Evolutionary conservation across 352 stramenopile genomes (phyloP).

Genomic region (Phytophthora pistaciae): DNA sequence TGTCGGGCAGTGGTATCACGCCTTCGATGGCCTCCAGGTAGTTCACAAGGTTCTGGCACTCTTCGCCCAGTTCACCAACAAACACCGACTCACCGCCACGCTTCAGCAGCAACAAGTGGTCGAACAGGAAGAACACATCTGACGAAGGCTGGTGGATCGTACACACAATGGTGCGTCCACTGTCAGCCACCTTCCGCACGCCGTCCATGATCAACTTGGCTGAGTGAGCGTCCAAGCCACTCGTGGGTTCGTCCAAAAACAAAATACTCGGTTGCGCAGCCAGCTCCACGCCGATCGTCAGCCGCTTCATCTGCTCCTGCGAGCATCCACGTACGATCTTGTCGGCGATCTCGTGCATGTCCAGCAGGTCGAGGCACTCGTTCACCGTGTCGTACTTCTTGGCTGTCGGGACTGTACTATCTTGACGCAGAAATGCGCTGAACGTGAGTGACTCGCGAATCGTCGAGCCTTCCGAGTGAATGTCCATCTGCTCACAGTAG

Average conservation of each 20-base stretch:
- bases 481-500: constrained; percentile 44
- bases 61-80: constrained; percentile 74
- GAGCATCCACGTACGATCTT: constrained; percentile 36
- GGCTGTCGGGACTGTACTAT: not conserved
- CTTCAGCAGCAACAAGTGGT: constrained; percentile 77
- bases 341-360: constrained; percentile 36
- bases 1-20: constrained; percentile 10
- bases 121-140: constrained; percentile 85
- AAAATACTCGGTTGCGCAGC: constrained; percentile 75
- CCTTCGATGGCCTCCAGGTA: constrained; percentile 62
- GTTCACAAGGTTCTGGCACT: constrained; percentile 47
- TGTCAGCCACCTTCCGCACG: constrained; percentile 73
- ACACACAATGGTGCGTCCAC: constrained; percentile 76
- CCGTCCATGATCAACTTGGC: constrained; percentile 80
- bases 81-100: constrained; percentile 69
- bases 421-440: constrained; percentile 70
- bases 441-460: constrained; percentile 83
- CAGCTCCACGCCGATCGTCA: constrained; percentile 87
- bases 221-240: constrained; percentile 63
- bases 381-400: constrained; percentile 35
- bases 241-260: constrained; percentile 72
- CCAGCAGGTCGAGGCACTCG: constrained; percentile 40
- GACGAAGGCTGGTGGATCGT: constrained; percentile 91
- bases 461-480: constrained; percentile 29
- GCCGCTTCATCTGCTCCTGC: constrained; percentile 45